These are phyloP conservation scores for Mariannaea elegans DNA, from an alignment of 2,329 filamentous ascomycete species.

Conservation along the genomic window DNA sequence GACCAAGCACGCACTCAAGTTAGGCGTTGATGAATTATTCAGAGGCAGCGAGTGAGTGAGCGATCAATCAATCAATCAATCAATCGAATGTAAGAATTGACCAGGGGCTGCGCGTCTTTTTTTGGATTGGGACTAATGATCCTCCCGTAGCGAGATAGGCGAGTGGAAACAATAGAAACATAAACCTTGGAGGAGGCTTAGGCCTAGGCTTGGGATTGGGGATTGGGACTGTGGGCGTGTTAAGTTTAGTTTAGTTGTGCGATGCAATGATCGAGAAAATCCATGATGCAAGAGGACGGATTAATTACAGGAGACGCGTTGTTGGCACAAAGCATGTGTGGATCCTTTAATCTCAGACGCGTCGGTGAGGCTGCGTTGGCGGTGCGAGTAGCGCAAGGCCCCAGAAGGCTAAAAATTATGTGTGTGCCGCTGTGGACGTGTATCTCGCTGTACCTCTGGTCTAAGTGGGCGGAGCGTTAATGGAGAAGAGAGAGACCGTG, in stretches of 20 bases:
- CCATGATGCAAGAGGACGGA: no score
- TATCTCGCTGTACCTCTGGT: slow-evolving; percentile 25
- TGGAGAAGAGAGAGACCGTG: slow-evolving; percentile 8
- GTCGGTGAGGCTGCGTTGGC: slow-evolving; percentile 35
- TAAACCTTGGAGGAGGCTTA: no score
- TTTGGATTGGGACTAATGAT: slow-evolving; percentile 30
- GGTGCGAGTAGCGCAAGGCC: slow-evolving; percentile 27
- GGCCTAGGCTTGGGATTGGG: neutral
- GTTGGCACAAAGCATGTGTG: slow-evolving; percentile 13
- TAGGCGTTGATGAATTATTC: no score
- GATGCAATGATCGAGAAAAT: neutral
- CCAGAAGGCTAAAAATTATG: slow-evolving; percentile 21
- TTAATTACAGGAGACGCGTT: slow-evolving; percentile 12
- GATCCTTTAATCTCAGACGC: slow-evolving; percentile 34
- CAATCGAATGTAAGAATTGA: slow-evolving; percentile 4
- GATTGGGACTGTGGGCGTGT: neutral
- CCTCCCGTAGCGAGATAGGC: slow-evolving; percentile 41
- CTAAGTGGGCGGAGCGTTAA: slow-evolving; percentile 7
- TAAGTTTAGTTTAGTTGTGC: slow-evolving; percentile 3
- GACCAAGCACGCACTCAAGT: no score
- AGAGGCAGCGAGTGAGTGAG: no score
- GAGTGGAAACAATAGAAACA: slow-evolving; percentile 29
- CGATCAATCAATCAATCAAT: no score
- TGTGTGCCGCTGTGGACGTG: neutral
- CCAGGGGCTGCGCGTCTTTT: slow-evolving; percentile 30